These are phyloP conservation scores for Aspergillus amoenus DNA, from an alignment of 2,329 filamentous ascomycete species.

Conservation along the genomic window DNA sequence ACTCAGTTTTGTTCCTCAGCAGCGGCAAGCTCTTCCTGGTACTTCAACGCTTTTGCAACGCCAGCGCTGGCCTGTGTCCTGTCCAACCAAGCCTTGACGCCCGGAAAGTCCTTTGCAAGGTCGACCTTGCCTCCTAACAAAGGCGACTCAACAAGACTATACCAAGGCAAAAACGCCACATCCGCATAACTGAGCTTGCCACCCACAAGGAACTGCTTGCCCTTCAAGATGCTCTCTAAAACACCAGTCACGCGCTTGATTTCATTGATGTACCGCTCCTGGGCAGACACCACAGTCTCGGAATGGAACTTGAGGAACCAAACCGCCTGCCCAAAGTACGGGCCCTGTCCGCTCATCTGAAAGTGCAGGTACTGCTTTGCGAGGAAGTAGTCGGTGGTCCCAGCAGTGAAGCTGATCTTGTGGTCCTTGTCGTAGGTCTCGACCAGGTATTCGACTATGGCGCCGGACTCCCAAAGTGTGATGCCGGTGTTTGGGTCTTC, in stretches of 20 bases:
- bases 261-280: slow-evolving; percentile 48
- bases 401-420: slow-evolving; percentile 38
- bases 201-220: slow-evolving; percentile 43
- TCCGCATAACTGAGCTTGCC: slow-evolving; percentile 46
- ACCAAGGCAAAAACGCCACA: slow-evolving; percentile 43
- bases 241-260: slow-evolving; percentile 47
- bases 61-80: slow-evolving; percentile 25
- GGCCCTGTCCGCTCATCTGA: slow-evolving; percentile 49
- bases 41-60: slow-evolving; percentile 15
- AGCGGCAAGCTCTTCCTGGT: slow-evolving; percentile 7
- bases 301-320: slow-evolving; percentile 46
- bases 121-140: slow-evolving; percentile 19
- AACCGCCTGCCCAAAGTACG: slow-evolving; percentile 49
- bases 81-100: slow-evolving; percentile 31
- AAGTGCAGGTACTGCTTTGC: slow-evolving; percentile 48
- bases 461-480: slow-evolving; percentile 37
- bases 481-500: slow-evolving; percentile 48
- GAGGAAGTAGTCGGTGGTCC: slow-evolving; percentile 37
- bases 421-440: slow-evolving; percentile 46
- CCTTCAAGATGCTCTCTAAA: slow-evolving; percentile 41
- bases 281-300: slow-evolving; percentile 44
- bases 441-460: slow-evolving; percentile 26
- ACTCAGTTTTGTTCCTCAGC: background rate
- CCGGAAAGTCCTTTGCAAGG: slow-evolving; percentile 30
- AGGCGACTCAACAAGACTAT: slow-evolving; percentile 10